Evolutionary conservation across 75 land plant genomes (phyloP), one percentile per base, ranked within the genome.

Genomic region (Selaginella moellendorffii): DNA sequence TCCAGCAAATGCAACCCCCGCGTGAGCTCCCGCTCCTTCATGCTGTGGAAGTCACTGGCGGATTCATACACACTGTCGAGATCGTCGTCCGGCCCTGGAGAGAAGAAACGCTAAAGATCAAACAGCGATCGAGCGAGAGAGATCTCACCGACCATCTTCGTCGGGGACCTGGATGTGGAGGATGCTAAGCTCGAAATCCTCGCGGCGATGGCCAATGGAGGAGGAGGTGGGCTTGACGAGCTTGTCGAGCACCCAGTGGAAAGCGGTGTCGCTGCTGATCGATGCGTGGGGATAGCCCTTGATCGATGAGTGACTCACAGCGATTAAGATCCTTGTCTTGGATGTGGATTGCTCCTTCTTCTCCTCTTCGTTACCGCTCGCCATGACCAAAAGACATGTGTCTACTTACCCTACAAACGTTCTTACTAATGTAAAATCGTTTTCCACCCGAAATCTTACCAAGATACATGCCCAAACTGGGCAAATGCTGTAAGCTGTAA

Each of bases 231-330:
- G 70, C 53, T 79, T 78, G 65, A 90, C 71, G 71, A 90, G 71
- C 72, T 90, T 87, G 68, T 65, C 19, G 19, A 85, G 54, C 10
- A 78, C 72, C 97, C 97, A 90, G 0, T 82, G 77, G 66, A 90
- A 87, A 9, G 97, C 97, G 25, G 71, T 54, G 12, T 63, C 64
- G 80, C 97, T 80, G 71, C 93, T 84, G 28, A 87, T 87, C 28
- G 97, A 87, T 0, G 96, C 72, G 65, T 84, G 75, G 5, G 92
- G 96, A 63, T 90, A 90, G 0, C 96, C 96, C 30, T 82, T 79
- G 53, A 80, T 64, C 12, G 80, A 76, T n/a, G 90, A 86, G 72
- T 87, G 78, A 71, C 73, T 87, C 65, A 90, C 92, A 0, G 69
- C 92, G 29, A 90, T 31, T 79, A 90, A 59, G 23, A 90, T 69